Percentiles rank a stretch among this genome's conserved stretches.
Conservation (phyloP, 768 basidiomycete genomes). For the Boletus barrowsii region DNA sequence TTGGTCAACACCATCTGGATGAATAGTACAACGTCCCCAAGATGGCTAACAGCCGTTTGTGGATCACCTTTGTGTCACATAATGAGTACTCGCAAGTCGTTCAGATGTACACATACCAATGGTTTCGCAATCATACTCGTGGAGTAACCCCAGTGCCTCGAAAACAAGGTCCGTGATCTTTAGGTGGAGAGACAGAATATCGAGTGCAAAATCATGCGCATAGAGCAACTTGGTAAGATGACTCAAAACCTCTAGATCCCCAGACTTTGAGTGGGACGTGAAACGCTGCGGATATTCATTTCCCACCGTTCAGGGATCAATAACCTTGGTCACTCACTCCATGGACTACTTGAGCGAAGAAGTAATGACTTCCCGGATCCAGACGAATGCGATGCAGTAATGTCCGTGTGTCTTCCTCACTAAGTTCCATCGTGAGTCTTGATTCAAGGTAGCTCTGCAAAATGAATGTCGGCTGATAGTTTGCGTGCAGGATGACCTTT, state of each 20-base stretch:
- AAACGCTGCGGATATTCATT: conserved; percentile 49
- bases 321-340: conserved; percentile 44
- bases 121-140: conserved; percentile 76
- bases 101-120: conserved; percentile 52
- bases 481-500: not conserved
- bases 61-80: conserved; percentile 59
- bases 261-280: conserved; percentile 43
- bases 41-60: conserved; percentile 73
- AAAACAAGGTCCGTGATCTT: conserved; percentile 64
- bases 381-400: conserved; percentile 44
- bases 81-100: not conserved
- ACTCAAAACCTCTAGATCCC: conserved; percentile 68
- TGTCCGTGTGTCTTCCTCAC: conserved; percentile 34
- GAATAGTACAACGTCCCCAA: conserved; percentile 79
- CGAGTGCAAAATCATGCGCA: conserved; percentile 54
- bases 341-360: conserved; percentile 53
- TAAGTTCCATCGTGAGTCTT: conserved; percentile 52
- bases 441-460: conserved; percentile 47
- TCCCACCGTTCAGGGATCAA: not conserved
- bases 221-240: conserved; percentile 68
- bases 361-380: conserved; percentile 55
- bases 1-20: conserved; percentile 62
- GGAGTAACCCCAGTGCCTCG: conserved; percentile 57
- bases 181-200: conserved; percentile 66
- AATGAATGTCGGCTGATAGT: conserved; percentile 3